phyloP scores from a whole-genome alignment of 177 flowering plant species.

The Vitis hybrid region DNA sequence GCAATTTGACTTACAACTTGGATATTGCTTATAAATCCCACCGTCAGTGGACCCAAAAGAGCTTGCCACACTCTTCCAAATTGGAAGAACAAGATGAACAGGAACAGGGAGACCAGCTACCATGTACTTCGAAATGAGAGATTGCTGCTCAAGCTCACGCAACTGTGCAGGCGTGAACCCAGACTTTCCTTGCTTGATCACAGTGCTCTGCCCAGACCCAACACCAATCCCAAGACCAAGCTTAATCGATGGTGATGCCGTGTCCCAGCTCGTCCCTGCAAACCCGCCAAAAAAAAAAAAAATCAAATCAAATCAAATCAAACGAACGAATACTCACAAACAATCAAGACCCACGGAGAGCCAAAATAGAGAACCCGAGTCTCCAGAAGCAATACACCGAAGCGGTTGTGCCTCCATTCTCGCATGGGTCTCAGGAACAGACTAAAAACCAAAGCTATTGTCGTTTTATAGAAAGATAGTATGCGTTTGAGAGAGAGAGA shows the following conservation, averaged over 20 bases:
- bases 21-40: constrained; percentile 10
- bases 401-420: too few species aligned
- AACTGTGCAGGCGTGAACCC: constrained; percentile 27
- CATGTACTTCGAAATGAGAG: constrained; percentile 21
- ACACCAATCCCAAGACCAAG: constrained; percentile 24
- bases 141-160: constrained; percentile 29
- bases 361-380: too few species aligned
- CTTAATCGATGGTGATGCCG: constrained; percentile 10
- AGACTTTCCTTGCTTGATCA: constrained; percentile 4
- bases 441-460: too few species aligned
- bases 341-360: too few species aligned
- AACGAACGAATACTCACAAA: too few species aligned
- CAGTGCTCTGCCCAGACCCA: neutral
- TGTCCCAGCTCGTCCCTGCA: neutral
- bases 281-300: too few species aligned
- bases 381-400: too few species aligned
- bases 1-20: constrained; percentile 17
- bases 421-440: too few species aligned
- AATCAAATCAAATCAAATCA: too few species aligned
- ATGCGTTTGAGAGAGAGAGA: too few species aligned
- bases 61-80: constrained; percentile 25
- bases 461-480: too few species aligned
- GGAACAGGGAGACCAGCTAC: constrained; percentile 31
- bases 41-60: constrained; percentile 9
- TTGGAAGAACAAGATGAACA: constrained; percentile 24